Percentiles rank a stretch among this genome's conserved stretches.
Conservation (phyloP, 2,329 filamentous ascomycete species). For the Diaporthe citri region DNA sequence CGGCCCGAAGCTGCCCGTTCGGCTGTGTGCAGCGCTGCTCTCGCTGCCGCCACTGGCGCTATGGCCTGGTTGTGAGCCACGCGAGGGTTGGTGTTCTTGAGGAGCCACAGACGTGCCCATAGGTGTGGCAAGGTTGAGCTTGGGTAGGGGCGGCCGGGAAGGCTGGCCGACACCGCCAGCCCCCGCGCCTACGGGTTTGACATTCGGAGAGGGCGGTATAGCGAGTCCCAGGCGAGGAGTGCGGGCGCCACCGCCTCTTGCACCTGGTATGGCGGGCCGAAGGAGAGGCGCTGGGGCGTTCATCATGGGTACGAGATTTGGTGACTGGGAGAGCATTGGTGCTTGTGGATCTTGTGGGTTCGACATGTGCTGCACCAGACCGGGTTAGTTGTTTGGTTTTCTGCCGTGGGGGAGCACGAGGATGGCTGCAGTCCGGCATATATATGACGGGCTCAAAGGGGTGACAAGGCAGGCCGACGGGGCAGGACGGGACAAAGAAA, state of each 20-base stretch:
- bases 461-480: conserved; percentile 3
- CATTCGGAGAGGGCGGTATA: conserved; percentile 89
- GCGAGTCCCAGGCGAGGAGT: conserved; percentile 87
- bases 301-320: conserved; percentile 68
- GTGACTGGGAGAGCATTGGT: conserved; percentile 45
- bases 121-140: conserved; percentile 86
- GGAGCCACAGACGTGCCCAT: conserved; percentile 83
- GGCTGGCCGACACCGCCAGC: conserved; percentile 42
- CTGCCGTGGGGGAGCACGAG: not conserved
- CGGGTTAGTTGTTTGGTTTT: conserved; percentile 11
- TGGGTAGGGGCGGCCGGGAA: conserved; percentile 77
- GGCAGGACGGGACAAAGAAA: conserved; percentile 9
- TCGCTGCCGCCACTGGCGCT: conserved; percentile 85
- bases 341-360: conserved; percentile 31
- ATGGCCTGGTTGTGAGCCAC: conserved; percentile 67
- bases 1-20: conserved; percentile 86
- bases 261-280: conserved; percentile 83
- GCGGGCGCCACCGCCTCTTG: conserved; percentile 71
- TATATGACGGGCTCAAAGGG: conserved; percentile 12
- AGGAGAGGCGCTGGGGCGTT: conserved; percentile 81
- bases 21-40: conserved; percentile 81
- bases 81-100: conserved; percentile 72
- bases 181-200: conserved; percentile 76
- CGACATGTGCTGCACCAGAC: conserved; percentile 24
- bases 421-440: not conserved